Conservation (phyloP, 208 protist genomes). For the Naegleria lovaniensis region DNA sequence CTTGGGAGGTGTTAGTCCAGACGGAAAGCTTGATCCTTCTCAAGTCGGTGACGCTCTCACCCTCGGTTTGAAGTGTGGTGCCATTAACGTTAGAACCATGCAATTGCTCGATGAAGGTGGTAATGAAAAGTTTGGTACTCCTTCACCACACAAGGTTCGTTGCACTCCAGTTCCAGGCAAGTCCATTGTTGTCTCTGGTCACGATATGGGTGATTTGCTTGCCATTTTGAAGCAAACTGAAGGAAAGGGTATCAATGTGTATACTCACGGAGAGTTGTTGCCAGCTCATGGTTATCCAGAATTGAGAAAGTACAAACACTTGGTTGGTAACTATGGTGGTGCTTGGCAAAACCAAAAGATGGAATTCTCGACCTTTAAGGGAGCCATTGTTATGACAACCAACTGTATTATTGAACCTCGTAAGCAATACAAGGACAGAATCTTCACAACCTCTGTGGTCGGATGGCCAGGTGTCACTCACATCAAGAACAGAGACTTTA, state of each 20-base stretch:
- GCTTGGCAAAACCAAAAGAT: slow-evolving; percentile 64
- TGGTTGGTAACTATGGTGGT: slow-evolving; percentile 57
- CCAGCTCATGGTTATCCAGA: slow-evolving; percentile 66
- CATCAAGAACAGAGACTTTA: slow-evolving; percentile 44
- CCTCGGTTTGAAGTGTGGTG: slow-evolving; percentile 45
- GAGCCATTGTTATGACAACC: slow-evolving; percentile 78
- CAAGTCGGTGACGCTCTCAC: slow-evolving; percentile 29
- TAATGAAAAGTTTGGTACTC: slow-evolving; percentile 45
- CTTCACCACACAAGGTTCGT: slow-evolving; percentile 44
- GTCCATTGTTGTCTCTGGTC: slow-evolving; percentile 63
- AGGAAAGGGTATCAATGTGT: slow-evolving; percentile 63
- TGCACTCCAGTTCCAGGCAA: slow-evolving; percentile 45
- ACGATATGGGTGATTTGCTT: slow-evolving; percentile 59
- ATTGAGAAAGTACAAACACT: slow-evolving; percentile 52
- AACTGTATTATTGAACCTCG: slow-evolving; percentile 67
- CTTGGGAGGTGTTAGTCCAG: not conserved
- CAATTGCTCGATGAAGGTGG: slow-evolving; percentile 46
- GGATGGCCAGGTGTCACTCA: slow-evolving; percentile 43
- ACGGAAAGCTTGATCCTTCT: not conserved
- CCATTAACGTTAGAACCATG: slow-evolving; percentile 53
- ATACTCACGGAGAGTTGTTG: slow-evolving; percentile 82
- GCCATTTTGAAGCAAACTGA: slow-evolving; percentile 55
- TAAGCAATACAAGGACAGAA: slow-evolving; percentile 53
- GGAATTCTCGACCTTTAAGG: slow-evolving; percentile 67
- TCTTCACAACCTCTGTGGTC: slow-evolving; percentile 55